Conservation (phyloP, 768 basidiomycete species). For the Trichaptum fuscoviolaceum region DNA sequence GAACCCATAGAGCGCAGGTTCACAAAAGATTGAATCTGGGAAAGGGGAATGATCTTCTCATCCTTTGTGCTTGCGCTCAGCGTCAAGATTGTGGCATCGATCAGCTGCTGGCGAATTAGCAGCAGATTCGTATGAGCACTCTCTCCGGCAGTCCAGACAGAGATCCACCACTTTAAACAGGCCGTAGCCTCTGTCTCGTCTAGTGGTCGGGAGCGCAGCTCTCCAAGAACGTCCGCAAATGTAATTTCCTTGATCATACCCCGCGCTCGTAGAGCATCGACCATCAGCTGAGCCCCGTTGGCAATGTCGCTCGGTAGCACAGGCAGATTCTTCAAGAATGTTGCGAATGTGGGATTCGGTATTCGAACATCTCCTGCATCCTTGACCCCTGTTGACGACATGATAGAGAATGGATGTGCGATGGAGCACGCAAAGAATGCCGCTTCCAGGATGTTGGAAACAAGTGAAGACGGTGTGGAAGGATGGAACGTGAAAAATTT, state of each 20-base stretch:
- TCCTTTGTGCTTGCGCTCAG: slow-evolving; percentile 28
- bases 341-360: slow-evolving; percentile 63
- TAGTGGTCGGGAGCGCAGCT: slow-evolving; percentile 69
- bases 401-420: slow-evolving; percentile 53
- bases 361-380: slow-evolving; percentile 63
- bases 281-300: slow-evolving; percentile 50
- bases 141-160: slow-evolving; percentile 33
- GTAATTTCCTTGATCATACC: slow-evolving; percentile 69
- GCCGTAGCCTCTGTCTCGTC: slow-evolving; percentile 67
- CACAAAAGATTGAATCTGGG: slow-evolving; percentile 65
- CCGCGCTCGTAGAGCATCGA: slow-evolving; percentile 54
- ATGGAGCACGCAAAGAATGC: slow-evolving; percentile 71
- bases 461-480: slow-evolving; percentile 82
- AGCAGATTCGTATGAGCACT: slow-evolving; percentile 33
- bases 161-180: slow-evolving; percentile 84
- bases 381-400: slow-evolving; percentile 71
- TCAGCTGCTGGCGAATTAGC: slow-evolving; percentile 51
- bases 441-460: slow-evolving; percentile 63
- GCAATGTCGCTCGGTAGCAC: slow-evolving; percentile 61
- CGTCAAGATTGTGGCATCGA: slow-evolving; percentile 65
- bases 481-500: slow-evolving; percentile 86
- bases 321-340: slow-evolving; percentile 75
- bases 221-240: slow-evolving; percentile 77
- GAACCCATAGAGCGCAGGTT: slow-evolving; percentile 52
- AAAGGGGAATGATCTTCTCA: slow-evolving; percentile 62